Conservation (phyloP, 345 rosid species). For the Eucalyptus sp. region DNA sequence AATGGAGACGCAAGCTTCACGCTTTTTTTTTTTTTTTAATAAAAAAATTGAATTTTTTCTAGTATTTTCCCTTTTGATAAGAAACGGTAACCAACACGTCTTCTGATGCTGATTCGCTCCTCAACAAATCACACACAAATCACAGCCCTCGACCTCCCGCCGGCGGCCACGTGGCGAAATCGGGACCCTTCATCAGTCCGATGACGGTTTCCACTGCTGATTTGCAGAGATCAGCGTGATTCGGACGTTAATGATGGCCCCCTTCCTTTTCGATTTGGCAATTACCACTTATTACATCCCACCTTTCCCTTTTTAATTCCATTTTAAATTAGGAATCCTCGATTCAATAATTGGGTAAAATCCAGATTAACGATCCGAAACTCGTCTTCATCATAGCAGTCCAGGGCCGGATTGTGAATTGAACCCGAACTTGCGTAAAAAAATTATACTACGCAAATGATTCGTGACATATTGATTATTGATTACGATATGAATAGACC, state of each 20-base stretch:
- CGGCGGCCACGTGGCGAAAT: background rate
- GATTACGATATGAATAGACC: background rate
- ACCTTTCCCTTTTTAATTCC: background rate
- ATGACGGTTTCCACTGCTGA: background rate
- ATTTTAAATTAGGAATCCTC: background rate
- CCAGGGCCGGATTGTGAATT: accelerated
- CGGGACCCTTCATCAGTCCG: background rate
- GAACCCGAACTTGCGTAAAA: accelerated
- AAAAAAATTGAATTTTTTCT: background rate
- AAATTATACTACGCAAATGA: accelerated
- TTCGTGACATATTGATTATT: background rate
- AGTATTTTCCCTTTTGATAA: background rate
- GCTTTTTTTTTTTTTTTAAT: background rate
- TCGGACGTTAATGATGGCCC: background rate
- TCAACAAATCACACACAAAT: background rate
- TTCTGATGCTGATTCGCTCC: background rate
- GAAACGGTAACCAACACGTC: background rate
- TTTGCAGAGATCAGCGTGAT: background rate
- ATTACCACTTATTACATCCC: background rate
- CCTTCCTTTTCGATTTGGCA: background rate
- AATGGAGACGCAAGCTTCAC: background rate
- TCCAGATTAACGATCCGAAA: background rate
- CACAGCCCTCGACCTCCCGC: background rate
- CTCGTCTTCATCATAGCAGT: accelerated
- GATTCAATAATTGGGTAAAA: background rate